Evolutionary conservation across 2,329 filamentous ascomycete species (phyloP).

Genomic region (Fusarium haematococcum): DNA sequence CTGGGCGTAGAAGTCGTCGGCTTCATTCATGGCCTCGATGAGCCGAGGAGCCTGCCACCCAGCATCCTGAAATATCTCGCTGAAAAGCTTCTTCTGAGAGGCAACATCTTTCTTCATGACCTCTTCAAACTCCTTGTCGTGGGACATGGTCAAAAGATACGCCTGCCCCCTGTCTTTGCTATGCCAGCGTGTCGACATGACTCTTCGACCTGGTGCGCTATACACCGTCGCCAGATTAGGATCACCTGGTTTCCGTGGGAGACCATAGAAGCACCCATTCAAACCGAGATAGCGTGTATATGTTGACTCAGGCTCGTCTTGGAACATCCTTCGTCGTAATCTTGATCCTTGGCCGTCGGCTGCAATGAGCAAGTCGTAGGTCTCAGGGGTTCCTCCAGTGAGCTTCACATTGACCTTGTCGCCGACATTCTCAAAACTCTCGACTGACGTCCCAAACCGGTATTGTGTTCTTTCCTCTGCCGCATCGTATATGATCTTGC

Average conservation of each 20-base stretch:
- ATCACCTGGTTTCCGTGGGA: slow-evolving; percentile 8
- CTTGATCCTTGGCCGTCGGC: slow-evolving; percentile 31
- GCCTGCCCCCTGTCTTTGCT: slow-evolving; percentile 39
- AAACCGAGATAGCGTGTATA: slow-evolving; percentile 13
- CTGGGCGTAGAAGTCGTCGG: slow-evolving; percentile 59
- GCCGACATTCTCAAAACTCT: slow-evolving; percentile 17
- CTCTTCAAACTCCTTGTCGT: slow-evolving; percentile 42
- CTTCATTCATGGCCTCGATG: slow-evolving; percentile 48
- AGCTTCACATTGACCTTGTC: slow-evolving; percentile 25
- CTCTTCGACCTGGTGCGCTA: slow-evolving; percentile 16
- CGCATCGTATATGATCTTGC: slow-evolving; percentile 60
- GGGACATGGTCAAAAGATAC: slow-evolving; percentile 47
- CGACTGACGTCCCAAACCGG: slow-evolving; percentile 22
- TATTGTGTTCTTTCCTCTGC: slow-evolving; percentile 40
- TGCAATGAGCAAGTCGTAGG: slow-evolving; percentile 27
- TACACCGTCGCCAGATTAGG: slow-evolving; percentile 25
- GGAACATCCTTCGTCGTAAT: slow-evolving; percentile 10
- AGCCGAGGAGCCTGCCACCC: slow-evolving; percentile 59
- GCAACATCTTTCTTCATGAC: slow-evolving; percentile 36
- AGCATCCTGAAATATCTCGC: slow-evolving; percentile 55
- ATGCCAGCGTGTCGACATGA: slow-evolving; percentile 30
- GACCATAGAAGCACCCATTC: slow-evolving; percentile 25
- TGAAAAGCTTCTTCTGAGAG: slow-evolving; percentile 54
- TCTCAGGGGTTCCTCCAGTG: slow-evolving; percentile 5
- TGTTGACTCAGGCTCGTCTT: slow-evolving; percentile 16